Evolutionary conservation across 305 asterid species (phyloP).

Genomic region (Fraxinus sp.): DNA sequence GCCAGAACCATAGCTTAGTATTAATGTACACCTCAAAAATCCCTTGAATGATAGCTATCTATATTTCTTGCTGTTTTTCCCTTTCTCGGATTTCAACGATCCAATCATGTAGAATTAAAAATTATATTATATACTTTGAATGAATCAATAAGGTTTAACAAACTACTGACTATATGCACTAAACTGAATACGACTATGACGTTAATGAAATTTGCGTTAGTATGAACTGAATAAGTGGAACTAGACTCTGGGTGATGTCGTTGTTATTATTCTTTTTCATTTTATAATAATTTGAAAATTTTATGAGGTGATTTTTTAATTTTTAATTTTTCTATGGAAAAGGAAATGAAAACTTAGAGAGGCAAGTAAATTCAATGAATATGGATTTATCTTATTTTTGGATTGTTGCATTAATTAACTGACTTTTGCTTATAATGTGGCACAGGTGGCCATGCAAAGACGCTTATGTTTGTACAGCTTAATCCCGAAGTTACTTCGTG

Average conservation of each 20-base stretch:
- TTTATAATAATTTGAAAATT: background rate
- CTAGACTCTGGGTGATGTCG: background rate
- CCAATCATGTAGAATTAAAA: background rate
- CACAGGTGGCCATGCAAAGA: conserved; percentile 64
- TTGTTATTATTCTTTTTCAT: background rate
- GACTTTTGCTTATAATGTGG: background rate
- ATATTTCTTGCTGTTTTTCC: background rate
- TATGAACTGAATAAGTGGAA: background rate
- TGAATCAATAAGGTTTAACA: background rate
- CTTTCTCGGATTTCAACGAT: background rate
- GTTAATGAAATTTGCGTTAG: background rate
- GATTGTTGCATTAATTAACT: background rate
- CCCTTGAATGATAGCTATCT: background rate
- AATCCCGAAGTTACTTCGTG: conserved; percentile 64
- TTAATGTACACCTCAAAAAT: background rate
- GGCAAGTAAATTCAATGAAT: background rate
- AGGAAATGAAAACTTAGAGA: background rate
- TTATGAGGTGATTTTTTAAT: background rate
- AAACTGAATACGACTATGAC: background rate
- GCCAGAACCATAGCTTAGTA: background rate
- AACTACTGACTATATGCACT: background rate
- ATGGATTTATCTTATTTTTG: background rate
- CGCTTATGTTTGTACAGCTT: conserved; percentile 84
- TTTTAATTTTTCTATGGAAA: background rate
- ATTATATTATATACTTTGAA: background rate